Conservation (phyloP, 108 stramenopile species). For the Fistulifera pelliculosa region DNA sequence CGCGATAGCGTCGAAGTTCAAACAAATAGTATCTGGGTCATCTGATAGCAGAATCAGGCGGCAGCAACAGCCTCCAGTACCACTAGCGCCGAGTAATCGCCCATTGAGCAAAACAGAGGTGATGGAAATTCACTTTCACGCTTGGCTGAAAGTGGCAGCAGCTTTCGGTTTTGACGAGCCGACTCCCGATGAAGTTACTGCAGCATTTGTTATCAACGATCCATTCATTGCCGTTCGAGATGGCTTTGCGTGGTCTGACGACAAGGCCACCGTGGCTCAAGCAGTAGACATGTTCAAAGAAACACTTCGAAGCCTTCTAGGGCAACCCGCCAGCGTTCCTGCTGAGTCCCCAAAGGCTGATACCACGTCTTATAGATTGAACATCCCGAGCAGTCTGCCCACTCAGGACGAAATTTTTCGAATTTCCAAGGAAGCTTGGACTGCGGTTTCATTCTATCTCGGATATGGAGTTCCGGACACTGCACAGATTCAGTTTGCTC, state of each 20-base stretch:
- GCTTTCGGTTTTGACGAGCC: conserved; percentile 37
- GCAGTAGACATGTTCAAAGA: not conserved
- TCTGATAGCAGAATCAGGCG: not conserved
- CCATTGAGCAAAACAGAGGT: conserved; percentile 24
- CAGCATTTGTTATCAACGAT: conserved; percentile 42
- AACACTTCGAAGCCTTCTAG: no score
- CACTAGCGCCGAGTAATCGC: not conserved
- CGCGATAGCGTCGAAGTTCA: conserved; percentile 23
- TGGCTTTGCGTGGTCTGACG: conserved; percentile 53
- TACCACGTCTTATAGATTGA: no score
- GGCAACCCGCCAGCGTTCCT: no score
- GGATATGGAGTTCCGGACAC: conserved; percentile 20
- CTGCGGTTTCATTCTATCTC: conserved; percentile 16
- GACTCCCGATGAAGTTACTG: conserved; percentile 41
- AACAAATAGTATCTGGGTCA: not conserved
- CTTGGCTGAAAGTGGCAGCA: conserved; percentile 54
- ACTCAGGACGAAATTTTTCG: conserved; percentile 22
- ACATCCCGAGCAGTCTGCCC: not conserved
- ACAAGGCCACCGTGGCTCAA: not conserved
- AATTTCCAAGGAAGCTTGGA: conserved; percentile 27
- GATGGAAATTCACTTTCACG: conserved; percentile 50
- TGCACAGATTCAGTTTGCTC: conserved; percentile 25
- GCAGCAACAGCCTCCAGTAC: not conserved
- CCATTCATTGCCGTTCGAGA: conserved; percentile 27
- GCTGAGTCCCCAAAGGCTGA: no score